Percentiles rank a stretch among this genome's conserved stretches.
These are phyloP conservation scores for Globisporangium perplexum DNA, from an alignment of 352 stramenopile genomes.

Conservation along the genomic window DNA sequence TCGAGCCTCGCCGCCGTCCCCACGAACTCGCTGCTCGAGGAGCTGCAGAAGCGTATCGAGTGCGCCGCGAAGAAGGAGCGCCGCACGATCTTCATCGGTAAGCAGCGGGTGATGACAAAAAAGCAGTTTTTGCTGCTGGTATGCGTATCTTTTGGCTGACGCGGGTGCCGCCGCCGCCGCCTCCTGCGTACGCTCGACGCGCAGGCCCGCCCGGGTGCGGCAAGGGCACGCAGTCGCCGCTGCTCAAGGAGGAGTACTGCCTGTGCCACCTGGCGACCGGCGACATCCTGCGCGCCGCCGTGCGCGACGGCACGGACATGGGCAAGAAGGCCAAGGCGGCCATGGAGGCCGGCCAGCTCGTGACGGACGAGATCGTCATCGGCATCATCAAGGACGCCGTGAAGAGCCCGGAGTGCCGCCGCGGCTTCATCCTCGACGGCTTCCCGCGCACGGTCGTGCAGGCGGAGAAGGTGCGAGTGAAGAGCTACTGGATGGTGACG, in stretches of 20 bases:
- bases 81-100: constrained; percentile 94
- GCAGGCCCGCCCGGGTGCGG: constrained; percentile 91
- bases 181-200: neutral
- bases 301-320: constrained; percentile 95
- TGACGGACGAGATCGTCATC: constrained; percentile 99
- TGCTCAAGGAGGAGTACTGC: constrained; percentile 98
- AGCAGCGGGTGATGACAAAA: too few relatives aligned
- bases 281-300: constrained; percentile 98
- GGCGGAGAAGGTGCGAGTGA: constrained; percentile 87
- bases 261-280: constrained; percentile 98
- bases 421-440: constrained; percentile 99
- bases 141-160: constrained; percentile 10
- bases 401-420: constrained; percentile 94
- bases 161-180: too few relatives aligned
- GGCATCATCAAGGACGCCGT: constrained; percentile 99
- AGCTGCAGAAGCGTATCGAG: constrained; percentile 90
- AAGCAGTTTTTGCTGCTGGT: neutral
- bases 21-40: constrained; percentile 82
- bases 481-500: too few relatives aligned
- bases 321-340: constrained; percentile 97
- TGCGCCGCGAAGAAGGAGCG: constrained; percentile 92
- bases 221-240: constrained; percentile 98
- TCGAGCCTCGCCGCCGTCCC: constrained; percentile 63
- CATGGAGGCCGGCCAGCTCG: constrained; percentile 95
- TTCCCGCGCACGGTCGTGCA: constrained; percentile 98